These are phyloP conservation scores for Coemansia sp. DNA, from an alignment of 192 early-diverging fungal genomes.

Conservation along the genomic window DNA sequence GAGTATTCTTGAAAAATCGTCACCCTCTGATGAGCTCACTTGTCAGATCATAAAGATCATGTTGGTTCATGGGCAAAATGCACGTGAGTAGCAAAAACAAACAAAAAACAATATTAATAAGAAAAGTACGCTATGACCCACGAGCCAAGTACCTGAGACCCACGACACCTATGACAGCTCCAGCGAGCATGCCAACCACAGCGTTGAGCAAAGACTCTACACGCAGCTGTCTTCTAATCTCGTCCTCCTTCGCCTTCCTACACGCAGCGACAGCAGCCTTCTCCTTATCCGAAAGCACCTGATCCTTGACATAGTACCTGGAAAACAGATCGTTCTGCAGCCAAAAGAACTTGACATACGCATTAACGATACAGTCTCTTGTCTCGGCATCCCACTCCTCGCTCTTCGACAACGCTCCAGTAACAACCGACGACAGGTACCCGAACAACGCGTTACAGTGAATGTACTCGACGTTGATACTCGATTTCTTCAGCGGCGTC, in stretches of 20 bases:
- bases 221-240: conserved; percentile 33
- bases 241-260: conserved; percentile 27
- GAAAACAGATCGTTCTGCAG: conserved; percentile 84
- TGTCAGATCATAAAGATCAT: background rate
- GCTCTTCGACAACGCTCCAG: conserved; percentile 58
- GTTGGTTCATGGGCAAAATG: background rate
- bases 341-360: conserved; percentile 83
- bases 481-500: conserved; percentile 71
- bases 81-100: conserved; percentile 6
- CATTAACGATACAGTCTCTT: conserved; percentile 61
- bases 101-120: background rate
- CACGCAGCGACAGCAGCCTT: conserved; percentile 27
- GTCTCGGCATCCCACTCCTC: conserved; percentile 62
- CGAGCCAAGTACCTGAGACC: conserved; percentile 24
- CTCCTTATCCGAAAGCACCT: conserved; percentile 42
- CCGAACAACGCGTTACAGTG: conserved; percentile 79
- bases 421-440: conserved; percentile 62
- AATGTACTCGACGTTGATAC: conserved; percentile 83
- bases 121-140: background rate
- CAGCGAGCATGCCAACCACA: conserved; percentile 28
- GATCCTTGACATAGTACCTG: conserved; percentile 72
- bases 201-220: conserved; percentile 42
- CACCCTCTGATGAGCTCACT: background rate
- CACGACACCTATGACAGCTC: conserved; percentile 23
- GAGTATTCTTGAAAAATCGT: background rate